Conservation (phyloP, 2,329 filamentous ascomycete genomes). For the Acrocalymma vagum region DNA sequence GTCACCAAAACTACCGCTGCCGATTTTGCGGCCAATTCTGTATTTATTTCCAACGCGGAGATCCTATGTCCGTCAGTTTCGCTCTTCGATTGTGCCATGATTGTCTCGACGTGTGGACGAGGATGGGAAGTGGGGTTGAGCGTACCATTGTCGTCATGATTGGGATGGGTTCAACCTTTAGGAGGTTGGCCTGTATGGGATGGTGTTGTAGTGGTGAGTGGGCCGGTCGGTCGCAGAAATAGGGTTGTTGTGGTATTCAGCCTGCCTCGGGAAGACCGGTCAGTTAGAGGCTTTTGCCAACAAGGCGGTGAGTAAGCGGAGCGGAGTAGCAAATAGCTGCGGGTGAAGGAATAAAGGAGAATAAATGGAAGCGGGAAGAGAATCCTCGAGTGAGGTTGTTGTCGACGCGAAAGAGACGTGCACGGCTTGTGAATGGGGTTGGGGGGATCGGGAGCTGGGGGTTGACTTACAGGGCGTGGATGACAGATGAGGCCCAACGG, state of each 20-base stretch:
- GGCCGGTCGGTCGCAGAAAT: slow-evolving; percentile 25
- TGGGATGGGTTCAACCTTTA: slow-evolving; percentile 37
- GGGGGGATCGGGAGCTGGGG: slow-evolving; percentile 36
- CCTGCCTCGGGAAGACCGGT: slow-evolving; percentile 47
- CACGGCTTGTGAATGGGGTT: slow-evolving; percentile 20
- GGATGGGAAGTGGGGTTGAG: slow-evolving; percentile 44
- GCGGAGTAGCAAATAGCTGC: slow-evolving; percentile 33
- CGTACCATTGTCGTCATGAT: slow-evolving; percentile 72
- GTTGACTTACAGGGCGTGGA: slow-evolving; percentile 50
- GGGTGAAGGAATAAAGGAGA: slow-evolving; percentile 26
- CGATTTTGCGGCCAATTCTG: slow-evolving; percentile 99
- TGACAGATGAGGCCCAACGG: slow-evolving; percentile 45
- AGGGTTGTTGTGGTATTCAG: slow-evolving; percentile 43
- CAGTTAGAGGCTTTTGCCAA: slow-evolving; percentile 51
- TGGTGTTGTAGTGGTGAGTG: slow-evolving; percentile 25
- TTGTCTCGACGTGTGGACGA: slow-evolving; percentile 15
- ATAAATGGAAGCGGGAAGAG: slow-evolving; percentile 22
- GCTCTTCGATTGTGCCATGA: slow-evolving; percentile 18
- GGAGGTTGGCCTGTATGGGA: slow-evolving; percentile 40
- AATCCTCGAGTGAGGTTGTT: slow-evolving; percentile 20
- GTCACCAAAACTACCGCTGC: slow-evolving; percentile 95
- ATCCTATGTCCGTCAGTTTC: slow-evolving; percentile 70
- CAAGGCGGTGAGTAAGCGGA: slow-evolving; percentile 53
- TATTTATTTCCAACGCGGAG: slow-evolving; percentile 99
- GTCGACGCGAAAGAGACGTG: slow-evolving; percentile 24